phyloP scores from a whole-genome alignment of 495 filamentous ascomycete genomes.

The Tuber magnatum region DNA sequence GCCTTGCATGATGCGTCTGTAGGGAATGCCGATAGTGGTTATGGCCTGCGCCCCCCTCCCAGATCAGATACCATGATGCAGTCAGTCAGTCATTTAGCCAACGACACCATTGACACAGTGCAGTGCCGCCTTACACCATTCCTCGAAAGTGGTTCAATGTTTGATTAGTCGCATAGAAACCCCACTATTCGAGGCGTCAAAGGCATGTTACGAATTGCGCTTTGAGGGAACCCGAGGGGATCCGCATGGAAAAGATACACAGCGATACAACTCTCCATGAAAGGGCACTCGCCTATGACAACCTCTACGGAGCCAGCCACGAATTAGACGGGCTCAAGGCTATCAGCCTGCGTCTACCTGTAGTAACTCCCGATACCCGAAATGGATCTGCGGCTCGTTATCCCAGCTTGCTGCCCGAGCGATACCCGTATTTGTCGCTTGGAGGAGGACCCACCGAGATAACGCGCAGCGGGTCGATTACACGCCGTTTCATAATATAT shows the following conservation, averaged over 20 bases:
- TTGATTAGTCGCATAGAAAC: background rate
- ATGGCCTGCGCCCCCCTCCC: background rate
- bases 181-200: background rate
- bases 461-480: background rate
- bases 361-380: background rate
- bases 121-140: background rate
- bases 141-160: background rate
- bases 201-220: background rate
- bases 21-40: slow-evolving; percentile 2
- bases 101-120: background rate
- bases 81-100: background rate
- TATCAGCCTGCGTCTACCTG: background rate
- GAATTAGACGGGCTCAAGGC: background rate
- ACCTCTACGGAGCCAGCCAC: background rate
- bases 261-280: background rate
- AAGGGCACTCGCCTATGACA: background rate
- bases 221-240: background rate
- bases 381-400: background rate
- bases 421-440: background rate
- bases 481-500: background rate
- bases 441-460: background rate
- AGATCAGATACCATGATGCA: background rate
- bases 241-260: background rate
- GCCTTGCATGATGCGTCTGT: slow-evolving; percentile 3
- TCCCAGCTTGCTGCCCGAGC: background rate